These are phyloP conservation scores for Trichoderma parareesei DNA, from an alignment of 495 filamentous ascomycete species.

Conservation along the genomic window DNA sequence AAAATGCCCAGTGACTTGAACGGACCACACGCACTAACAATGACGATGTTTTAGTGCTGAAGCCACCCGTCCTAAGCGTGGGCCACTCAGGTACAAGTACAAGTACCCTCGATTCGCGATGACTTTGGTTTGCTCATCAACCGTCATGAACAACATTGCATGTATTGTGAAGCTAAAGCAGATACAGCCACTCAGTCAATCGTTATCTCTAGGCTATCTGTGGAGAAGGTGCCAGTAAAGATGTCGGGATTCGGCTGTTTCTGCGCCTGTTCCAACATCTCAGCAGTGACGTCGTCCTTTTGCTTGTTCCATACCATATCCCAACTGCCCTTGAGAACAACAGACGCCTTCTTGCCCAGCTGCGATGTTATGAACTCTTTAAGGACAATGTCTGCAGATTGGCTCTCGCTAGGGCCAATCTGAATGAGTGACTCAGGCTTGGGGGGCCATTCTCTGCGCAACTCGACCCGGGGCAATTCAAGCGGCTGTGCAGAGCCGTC, in stretches of 20 bases:
- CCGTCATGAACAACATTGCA: too few species aligned
- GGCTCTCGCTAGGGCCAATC: conserved; percentile 26
- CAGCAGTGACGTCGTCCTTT: conserved; percentile 21
- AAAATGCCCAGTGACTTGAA: too few species aligned
- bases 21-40: too few species aligned
- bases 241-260: neutral
- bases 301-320: conserved; percentile 22
- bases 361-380: conserved; percentile 21
- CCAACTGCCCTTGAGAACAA: conserved; percentile 26
- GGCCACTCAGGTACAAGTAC: neutral
- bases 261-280: conserved; percentile 18
- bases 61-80: neutral
- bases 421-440: conserved; percentile 34
- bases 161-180: too few species aligned
- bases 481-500: conserved; percentile 25
- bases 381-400: conserved; percentile 21
- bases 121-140: too few species aligned
- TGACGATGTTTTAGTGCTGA: neutral
- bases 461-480: conserved; percentile 32
- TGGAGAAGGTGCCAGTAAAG: neutral
- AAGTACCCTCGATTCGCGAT: neutral
- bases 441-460: conserved; percentile 38
- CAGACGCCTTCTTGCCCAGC: conserved; percentile 19
- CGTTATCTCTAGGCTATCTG: neutral
- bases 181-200: neutral